Percentiles rank a stretch among this genome's conserved stretches.
phyloP scores from a whole-genome alignment of 2,329 filamentous ascomycete species.

The Aspergillus uvarum region DNA sequence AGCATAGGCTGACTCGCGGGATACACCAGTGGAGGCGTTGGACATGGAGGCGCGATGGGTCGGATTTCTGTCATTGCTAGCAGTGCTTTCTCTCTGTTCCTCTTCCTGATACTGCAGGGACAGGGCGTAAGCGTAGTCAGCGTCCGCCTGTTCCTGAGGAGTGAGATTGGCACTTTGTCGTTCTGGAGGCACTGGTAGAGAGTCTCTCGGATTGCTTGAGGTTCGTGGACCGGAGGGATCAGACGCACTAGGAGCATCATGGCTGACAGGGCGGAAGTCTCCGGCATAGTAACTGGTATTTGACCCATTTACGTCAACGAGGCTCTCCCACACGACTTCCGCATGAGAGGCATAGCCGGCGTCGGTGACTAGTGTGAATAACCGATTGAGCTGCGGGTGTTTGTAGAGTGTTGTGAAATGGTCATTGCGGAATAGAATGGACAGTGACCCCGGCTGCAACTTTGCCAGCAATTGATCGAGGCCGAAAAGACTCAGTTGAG shows the following conservation, averaged over 20 bases:
- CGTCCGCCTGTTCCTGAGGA: constrained; percentile 65
- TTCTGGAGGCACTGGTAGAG: constrained; percentile 13
- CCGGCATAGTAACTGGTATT: constrained; percentile 82
- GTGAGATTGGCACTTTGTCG: constrained; percentile 20
- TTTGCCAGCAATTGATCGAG: constrained; percentile 70
- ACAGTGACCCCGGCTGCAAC: constrained; percentile 73
- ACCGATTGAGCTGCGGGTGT: constrained; percentile 71
- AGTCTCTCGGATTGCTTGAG: constrained; percentile 25
- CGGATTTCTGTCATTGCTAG: constrained; percentile 65
- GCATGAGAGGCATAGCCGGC: constrained; percentile 84
- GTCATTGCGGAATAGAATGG: constrained; percentile 94
- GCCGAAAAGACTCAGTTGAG: constrained; percentile 81
- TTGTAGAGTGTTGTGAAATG: constrained; percentile 95
- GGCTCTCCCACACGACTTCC: constrained; percentile 93
- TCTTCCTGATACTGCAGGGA: constrained; percentile 94
- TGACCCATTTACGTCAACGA: constrained; percentile 84
- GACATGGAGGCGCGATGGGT: constrained; percentile 23
- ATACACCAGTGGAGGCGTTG: constrained; percentile 18
- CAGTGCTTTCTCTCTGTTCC: constrained; percentile 65
- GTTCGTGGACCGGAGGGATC: constrained; percentile 30
- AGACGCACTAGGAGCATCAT: constrained; percentile 39
- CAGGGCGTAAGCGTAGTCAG: constrained; percentile 80
- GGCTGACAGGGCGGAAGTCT: constrained; percentile 83
- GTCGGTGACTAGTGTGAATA: constrained; percentile 87
- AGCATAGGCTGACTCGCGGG: constrained; percentile 9